Base-by-base conservation (phyloP, 352 stramenopile species). In the Phytophthora foliorum region DNA sequence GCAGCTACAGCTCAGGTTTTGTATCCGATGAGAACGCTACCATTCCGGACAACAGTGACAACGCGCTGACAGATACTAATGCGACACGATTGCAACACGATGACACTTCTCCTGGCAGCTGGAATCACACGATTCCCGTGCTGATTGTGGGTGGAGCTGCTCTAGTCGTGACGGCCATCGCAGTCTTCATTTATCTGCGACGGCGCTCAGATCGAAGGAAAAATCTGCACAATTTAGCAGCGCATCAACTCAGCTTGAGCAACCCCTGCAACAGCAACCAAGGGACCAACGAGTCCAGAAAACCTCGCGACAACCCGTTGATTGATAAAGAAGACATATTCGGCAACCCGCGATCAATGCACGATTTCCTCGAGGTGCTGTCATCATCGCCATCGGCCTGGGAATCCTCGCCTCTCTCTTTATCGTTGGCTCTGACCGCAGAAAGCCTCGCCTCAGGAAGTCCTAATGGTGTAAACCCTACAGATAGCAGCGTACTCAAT, bases 101-200 rank as follows among this genome's bases (percentile, higher is more conserved):
- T 58, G 50, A n/a, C 11, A 66, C 8, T 57, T 68, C 36, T 27
- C 53, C 34, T 56, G 63, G 45, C 62, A 57, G 19, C 14, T 82
- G 38, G 50, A 77, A 34, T 50, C 77, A 22, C 9, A 71, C 76
- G 11, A 31, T 81, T 11, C 64, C 70, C 11, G 70, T 86, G 19
- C 57, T 83, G 22, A 51, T 84, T 16, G 55, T 67, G 5, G 67
- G 77, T 16, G 56, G 58, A 17, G 50, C 71, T 4, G 48, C 58
- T 2, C 24, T 77, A 6, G 13, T 72, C 3, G 62, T 69, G 10
- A 65, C 65, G 4, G 49, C 17, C 0, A 45, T 74, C 22, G 65
- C 48, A 31, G 61, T 59, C 36, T 72, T 64, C 63, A 62, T 44
- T 73, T 74, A 66, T 55, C 39, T 73, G 45, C 22, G 58, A 48